Conservation (phyloP, 768 basidiomycete species). For the Amanita exitialis region DNA sequence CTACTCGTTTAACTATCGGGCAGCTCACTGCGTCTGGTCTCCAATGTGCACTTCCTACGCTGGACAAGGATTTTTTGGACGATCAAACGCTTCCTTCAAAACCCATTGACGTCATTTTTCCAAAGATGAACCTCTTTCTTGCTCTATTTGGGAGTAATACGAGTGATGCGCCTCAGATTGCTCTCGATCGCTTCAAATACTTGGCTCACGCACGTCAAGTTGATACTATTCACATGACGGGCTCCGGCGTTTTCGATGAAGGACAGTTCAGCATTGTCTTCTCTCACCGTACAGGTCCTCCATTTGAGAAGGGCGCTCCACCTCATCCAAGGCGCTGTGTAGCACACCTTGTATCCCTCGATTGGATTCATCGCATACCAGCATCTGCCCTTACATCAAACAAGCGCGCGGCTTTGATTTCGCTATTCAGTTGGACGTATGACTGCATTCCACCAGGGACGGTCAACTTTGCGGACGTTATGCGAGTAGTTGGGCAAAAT, state of each 20-base stretch:
- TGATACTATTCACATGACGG: not conserved
- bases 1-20: not conserved
- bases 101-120: not conserved
- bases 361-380: not conserved
- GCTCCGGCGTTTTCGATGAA: not conserved
- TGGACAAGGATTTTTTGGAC: not conserved
- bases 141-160: not conserved
- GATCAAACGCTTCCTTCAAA: not conserved
- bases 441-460: not conserved
- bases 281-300: not conserved
- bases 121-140: not conserved
- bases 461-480: not conserved
- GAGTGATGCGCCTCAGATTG: not conserved
- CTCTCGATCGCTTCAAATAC: not conserved
- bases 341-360: not conserved
- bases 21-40: not conserved
- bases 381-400: not conserved
- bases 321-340: too few species aligned
- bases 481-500: not conserved
- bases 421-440: constrained; percentile 5
- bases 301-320: not conserved
- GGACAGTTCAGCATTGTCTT: not conserved
- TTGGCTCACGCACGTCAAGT: not conserved
- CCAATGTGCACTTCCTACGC: not conserved
- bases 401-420: not conserved